Conservation (phyloP, 495 filamentous ascomycete genomes). For the Hypoxylon subgilvum region DNA sequence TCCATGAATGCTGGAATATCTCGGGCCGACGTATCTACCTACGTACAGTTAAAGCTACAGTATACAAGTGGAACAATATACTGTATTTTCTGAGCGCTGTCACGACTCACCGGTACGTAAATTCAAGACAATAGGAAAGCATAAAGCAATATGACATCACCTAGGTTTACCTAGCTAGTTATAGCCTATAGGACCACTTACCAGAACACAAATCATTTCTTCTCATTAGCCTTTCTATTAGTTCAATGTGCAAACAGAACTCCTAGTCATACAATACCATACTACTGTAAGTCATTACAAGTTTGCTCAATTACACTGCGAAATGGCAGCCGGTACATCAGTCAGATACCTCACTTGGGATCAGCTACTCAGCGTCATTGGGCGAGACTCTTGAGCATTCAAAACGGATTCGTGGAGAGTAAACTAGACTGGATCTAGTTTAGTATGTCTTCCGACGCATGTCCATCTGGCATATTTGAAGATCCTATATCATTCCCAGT, state of each 20-base stretch:
- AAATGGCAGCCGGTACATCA: background rate
- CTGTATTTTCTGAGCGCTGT: background rate
- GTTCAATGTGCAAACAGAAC: too few relatives aligned
- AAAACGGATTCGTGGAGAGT: conserved; percentile 9
- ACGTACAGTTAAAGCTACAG: conserved; percentile 8
- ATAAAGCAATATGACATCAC: too few relatives aligned
- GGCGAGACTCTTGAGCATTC: conserved; percentile 12
- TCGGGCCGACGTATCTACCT: conserved; percentile 12
- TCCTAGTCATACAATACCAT: too few relatives aligned
- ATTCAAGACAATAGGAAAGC: too few relatives aligned
- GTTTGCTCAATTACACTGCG: background rate
- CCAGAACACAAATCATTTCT: background rate
- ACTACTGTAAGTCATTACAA: too few relatives aligned
- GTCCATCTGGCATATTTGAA: conserved; percentile 11
- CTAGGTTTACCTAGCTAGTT: background rate
- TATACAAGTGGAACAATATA: background rate
- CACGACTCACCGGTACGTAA: too few relatives aligned
- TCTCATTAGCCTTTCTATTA: background rate
- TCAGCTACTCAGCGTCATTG: conserved; percentile 29
- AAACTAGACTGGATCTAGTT: conserved; percentile 20
- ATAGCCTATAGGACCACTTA: background rate
- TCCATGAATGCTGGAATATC: conserved; percentile 3
- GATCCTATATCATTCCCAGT: conserved; percentile 4
- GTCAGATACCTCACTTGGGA: conserved; percentile 24
- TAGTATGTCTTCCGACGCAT: conserved; percentile 13